These are phyloP conservation scores for Salvia sclarea DNA, from an alignment of 305 asterid species.

Conservation along the genomic window DNA sequence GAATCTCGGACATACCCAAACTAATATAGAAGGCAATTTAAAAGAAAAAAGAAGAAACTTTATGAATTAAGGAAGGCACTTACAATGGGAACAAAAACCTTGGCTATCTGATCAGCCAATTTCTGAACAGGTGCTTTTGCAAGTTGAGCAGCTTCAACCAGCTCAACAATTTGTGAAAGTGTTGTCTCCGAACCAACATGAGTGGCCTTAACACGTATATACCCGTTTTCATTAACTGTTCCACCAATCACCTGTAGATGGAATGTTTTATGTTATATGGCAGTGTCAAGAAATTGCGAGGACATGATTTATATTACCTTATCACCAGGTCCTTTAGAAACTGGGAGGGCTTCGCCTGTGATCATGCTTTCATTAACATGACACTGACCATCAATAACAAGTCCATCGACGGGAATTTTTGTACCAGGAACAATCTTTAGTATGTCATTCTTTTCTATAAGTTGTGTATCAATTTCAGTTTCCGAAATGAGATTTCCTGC, in stretches of 20 bases:
- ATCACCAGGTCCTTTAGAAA: slow-evolving; percentile 82
- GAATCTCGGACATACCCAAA: too few species aligned
- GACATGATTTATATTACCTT: slow-evolving; percentile 56
- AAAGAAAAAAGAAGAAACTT: background rate
- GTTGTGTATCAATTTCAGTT: slow-evolving; percentile 73
- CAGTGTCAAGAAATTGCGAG: slow-evolving; percentile 17
- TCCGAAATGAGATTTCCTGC: slow-evolving; percentile 78
- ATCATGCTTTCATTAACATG: slow-evolving; percentile 96
- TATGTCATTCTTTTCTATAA: slow-evolving; percentile 77
- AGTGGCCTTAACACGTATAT: slow-evolving; percentile 78
- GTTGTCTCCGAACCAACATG: slow-evolving; percentile 97
- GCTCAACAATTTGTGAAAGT: slow-evolving; percentile 90
- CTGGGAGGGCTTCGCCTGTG: slow-evolving; percentile 92
- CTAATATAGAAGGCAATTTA: too few species aligned
- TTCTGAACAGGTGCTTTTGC: slow-evolving; percentile 99
- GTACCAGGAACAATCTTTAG: slow-evolving; percentile 92
- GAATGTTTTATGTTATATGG: slow-evolving; percentile 20
- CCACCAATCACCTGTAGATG: slow-evolving; percentile 85
- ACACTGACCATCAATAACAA: slow-evolving; percentile 86
- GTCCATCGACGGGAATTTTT: slow-evolving; percentile 90
- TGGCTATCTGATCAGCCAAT: slow-evolving; percentile 94
- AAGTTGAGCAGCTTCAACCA: slow-evolving; percentile 99
- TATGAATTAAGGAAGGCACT: slow-evolving; percentile 39
- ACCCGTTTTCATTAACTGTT: slow-evolving; percentile 90
- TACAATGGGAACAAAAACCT: slow-evolving; percentile 87